Percentiles rank a stretch among this genome's conserved stretches.
Conservation (phyloP, 805 yeast genomes). For the Starmerella vitae region DNA sequence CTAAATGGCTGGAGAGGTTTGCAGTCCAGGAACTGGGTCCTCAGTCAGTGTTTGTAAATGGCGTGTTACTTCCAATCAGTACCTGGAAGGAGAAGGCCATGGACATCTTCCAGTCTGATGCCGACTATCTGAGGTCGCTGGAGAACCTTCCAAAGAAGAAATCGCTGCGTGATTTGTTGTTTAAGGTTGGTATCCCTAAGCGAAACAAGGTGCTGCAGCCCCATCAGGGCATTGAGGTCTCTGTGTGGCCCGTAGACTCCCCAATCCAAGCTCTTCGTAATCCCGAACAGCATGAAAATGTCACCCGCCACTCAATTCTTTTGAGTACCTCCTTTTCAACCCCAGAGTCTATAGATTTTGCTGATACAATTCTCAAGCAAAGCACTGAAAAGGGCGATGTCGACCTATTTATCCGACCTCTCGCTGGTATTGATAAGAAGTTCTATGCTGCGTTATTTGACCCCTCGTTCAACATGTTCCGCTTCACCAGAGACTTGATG, state of each 20-base stretch:
- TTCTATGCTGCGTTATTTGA: slow-evolving; percentile 10
- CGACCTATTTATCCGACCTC: slow-evolving; percentile 12
- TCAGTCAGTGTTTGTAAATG: slow-evolving; percentile 57
- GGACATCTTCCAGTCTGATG: slow-evolving; percentile 37
- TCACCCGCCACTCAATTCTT: slow-evolving; percentile 4
- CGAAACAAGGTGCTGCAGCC: slow-evolving; percentile 16
- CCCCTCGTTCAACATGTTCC: slow-evolving; percentile 8
- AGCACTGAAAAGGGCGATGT: slow-evolving; percentile 5
- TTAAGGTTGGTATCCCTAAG: slow-evolving; percentile 6
- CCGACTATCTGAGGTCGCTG: slow-evolving; percentile 21
- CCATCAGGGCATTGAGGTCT: not conserved
- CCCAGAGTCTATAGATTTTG: slow-evolving; percentile 3
- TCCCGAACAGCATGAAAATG: not conserved
- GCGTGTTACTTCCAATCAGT: slow-evolving; percentile 26
- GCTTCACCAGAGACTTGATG: slow-evolving; percentile 12
- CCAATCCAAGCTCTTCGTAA: slow-evolving; percentile 8
- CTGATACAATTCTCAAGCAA: slow-evolving; percentile 4
- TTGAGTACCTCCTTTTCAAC: slow-evolving; percentile 10
- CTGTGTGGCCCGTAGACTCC: slow-evolving; percentile 9
- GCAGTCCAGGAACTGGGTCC: slow-evolving; percentile 29
- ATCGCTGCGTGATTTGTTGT: slow-evolving; percentile 15
- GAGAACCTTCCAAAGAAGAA: slow-evolving; percentile 6
- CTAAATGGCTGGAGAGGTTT: slow-evolving; percentile 26
- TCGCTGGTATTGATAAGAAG: slow-evolving; percentile 10
- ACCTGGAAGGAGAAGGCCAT: slow-evolving; percentile 23